phyloP scores from a whole-genome alignment of 2,329 filamentous ascomycete genomes.

The Cladosporium sp. region DNA sequence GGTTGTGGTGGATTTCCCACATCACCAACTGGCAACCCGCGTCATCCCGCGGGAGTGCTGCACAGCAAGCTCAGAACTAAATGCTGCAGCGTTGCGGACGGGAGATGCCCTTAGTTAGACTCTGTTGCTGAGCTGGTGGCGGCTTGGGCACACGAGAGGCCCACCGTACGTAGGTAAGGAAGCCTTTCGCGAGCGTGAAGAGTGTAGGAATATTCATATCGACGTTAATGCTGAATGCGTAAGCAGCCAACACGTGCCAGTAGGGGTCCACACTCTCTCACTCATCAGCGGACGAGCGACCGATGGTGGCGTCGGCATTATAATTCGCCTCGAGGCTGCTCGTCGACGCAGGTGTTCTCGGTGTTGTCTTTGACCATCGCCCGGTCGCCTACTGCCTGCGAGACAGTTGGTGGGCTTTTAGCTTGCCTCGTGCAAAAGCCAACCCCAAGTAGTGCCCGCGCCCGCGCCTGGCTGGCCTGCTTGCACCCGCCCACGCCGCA shows the following conservation, averaged over 20 bases:
- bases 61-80: neutral
- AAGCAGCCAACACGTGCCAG: too few species aligned
- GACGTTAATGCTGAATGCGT: too few species aligned
- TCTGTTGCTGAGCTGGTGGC: neutral
- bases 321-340: neutral
- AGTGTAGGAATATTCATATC: too few species aligned
- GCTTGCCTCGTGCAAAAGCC: constrained; percentile 1
- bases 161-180: too few species aligned
- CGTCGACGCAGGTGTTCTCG: too few species aligned
- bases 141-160: too few species aligned
- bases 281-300: neutral
- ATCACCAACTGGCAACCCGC: neutral
- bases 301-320: neutral
- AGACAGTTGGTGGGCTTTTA: constrained; percentile 2
- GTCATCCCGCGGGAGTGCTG: neutral
- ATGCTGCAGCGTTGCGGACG: neutral
- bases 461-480: neutral
- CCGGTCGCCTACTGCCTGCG: neutral
- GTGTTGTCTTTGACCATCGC: neutral
- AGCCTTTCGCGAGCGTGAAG: too few species aligned
- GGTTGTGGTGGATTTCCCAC: neutral
- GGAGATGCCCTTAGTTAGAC: neutral
- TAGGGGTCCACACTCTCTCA: too few species aligned
- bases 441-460: neutral
- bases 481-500: constrained; percentile 1